Evolutionary conservation across 2,329 filamentous ascomycete species (phyloP).

Genomic region (Aspergillus chevalieri): DNA sequence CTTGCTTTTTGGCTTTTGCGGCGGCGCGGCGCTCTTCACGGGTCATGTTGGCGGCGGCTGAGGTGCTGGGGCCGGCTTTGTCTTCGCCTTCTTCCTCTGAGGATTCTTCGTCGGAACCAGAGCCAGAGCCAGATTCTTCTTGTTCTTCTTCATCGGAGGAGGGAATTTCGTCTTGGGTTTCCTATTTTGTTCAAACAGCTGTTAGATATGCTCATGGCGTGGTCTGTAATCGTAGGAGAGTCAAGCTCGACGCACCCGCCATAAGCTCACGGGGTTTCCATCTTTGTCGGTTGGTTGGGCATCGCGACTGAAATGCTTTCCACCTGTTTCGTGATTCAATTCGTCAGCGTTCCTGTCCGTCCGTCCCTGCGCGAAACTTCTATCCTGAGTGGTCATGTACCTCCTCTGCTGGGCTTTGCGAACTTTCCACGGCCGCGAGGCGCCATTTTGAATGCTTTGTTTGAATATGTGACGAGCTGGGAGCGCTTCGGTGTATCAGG

Average conservation of each 20-base stretch:
- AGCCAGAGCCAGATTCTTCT: constrained; percentile 28
- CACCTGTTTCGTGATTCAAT: constrained; percentile 53
- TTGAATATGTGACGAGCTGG: neutral
- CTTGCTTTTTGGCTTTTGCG: constrained; percentile 86
- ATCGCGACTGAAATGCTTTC: constrained; percentile 91
- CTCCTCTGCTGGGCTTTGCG: constrained; percentile 86
- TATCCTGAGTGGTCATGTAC: constrained; percentile 44
- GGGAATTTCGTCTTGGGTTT: constrained; percentile 26
- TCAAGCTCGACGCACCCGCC: constrained; percentile 53
- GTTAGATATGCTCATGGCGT: neutral
- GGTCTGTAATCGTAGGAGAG: constrained; percentile 2
- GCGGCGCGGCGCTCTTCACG: constrained; percentile 83
- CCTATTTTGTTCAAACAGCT: constrained; percentile 16
- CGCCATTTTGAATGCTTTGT: constrained; percentile 28
- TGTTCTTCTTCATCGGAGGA: constrained; percentile 44
- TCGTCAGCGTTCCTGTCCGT: neutral
- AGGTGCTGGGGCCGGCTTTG: constrained; percentile 44
- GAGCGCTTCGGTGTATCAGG: neutral
- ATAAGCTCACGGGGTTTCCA: constrained; percentile 84
- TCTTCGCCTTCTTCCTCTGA: constrained; percentile 48
- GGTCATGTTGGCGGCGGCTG: constrained; percentile 50
- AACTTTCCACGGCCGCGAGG: constrained; percentile 82
- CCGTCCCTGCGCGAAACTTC: neutral
- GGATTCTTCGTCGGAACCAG: constrained; percentile 38
- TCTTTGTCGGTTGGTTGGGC: constrained; percentile 82